phyloP scores from a whole-genome alignment of 352 stramenopile genomes.

The Phytophthora megakarya region DNA sequence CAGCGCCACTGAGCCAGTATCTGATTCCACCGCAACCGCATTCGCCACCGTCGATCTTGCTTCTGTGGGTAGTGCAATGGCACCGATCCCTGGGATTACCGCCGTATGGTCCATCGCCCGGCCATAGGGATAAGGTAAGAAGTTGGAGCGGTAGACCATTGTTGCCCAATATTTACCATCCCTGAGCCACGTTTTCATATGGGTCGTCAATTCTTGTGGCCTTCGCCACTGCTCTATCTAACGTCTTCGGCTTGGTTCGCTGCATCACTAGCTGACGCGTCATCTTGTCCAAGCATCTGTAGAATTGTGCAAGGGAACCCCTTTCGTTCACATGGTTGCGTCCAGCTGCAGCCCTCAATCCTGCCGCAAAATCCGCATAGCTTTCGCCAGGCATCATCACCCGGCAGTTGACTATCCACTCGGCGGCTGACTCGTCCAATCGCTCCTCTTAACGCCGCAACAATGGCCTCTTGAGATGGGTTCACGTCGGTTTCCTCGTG shows the following conservation, averaged over 20 bases:
- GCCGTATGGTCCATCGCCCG: too few species aligned
- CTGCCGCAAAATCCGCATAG: constrained; percentile 4
- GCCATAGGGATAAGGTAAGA: too few species aligned
- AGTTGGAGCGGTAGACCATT: not conserved
- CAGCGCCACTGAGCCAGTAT: too few species aligned
- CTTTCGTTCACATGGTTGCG: not conserved
- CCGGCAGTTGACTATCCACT: too few species aligned
- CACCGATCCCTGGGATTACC: too few species aligned
- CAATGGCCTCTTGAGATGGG: too few species aligned
- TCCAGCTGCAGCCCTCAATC: not conserved
- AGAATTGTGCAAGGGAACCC: not conserved
- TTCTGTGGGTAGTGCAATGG: too few species aligned
- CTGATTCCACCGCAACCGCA: too few species aligned
- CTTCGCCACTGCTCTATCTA: not conserved
- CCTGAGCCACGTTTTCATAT: not conserved
- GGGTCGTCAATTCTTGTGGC: not conserved
- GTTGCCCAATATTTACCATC: not conserved
- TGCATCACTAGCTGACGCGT: not conserved
- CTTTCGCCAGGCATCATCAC: not conserved
- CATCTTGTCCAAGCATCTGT: not conserved
- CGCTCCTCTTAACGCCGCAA: too few species aligned
- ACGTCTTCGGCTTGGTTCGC: not conserved
- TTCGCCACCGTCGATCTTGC: too few species aligned
- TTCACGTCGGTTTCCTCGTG: too few species aligned
- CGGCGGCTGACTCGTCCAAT: too few species aligned